phyloP scores from a whole-genome alignment of 345 rosid genomes.

The Cardamine occulta region DNA sequence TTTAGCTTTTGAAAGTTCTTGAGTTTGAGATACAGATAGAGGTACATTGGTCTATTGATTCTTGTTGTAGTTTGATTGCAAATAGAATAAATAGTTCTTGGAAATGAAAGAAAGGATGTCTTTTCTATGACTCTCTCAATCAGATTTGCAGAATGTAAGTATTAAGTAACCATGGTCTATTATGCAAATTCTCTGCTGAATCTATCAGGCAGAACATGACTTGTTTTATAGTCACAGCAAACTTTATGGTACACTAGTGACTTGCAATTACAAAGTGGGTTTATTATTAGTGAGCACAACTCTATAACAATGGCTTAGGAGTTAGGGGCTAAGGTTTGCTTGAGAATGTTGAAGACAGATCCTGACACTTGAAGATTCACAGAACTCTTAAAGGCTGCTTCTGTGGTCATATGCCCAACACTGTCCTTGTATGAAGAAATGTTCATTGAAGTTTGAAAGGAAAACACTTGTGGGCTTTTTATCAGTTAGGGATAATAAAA shows the following conservation, averaged over 20 bases:
- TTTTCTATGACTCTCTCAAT: background rate
- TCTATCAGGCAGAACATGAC: slow-evolving; percentile 3
- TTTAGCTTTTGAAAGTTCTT: background rate
- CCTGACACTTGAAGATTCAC: background rate
- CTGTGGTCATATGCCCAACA: background rate
- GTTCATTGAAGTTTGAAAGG: background rate
- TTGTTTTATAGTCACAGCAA: background rate
- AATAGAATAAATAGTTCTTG: background rate
- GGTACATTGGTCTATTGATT: background rate
- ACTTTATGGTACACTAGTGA: background rate
- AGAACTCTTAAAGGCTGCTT: background rate
- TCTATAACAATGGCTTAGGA: background rate
- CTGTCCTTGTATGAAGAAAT: background rate
- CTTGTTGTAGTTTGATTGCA: background rate
- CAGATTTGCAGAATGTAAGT: too few relatives aligned
- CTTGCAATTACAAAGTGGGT: background rate
- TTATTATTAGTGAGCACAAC: slow-evolving; percentile 1
- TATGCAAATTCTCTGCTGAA: slow-evolving; percentile 5
- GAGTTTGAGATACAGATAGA: background rate
- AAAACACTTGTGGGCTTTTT: background rate
- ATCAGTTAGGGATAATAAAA: background rate
- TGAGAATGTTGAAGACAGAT: background rate
- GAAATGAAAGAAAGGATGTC: slow-evolving; percentile 8
- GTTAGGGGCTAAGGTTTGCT: background rate
- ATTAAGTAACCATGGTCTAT: background rate